Evolutionary conservation across 2,329 filamentous ascomycete species (phyloP).

Genomic region (Monascus ruber): DNA sequence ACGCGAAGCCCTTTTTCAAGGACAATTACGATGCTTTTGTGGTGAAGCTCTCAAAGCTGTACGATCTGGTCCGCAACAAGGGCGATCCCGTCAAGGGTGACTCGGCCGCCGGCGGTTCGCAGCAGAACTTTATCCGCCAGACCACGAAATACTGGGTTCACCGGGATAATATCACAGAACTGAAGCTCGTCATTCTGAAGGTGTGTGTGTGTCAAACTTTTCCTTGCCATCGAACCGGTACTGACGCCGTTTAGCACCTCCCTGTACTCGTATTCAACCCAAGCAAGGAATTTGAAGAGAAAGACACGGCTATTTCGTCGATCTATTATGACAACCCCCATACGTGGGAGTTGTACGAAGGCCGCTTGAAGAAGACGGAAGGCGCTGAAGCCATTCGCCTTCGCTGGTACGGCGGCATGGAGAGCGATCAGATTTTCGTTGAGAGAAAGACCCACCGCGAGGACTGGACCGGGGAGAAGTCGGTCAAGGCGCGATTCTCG

Average conservation of each 20-base stretch:
- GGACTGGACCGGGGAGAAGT: constrained; percentile 98
- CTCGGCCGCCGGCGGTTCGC: constrained; percentile 75
- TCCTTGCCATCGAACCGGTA: neutral
- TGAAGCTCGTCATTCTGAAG: constrained; percentile 96
- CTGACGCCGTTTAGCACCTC: constrained; percentile 49
- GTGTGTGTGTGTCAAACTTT: constrained; percentile 18
- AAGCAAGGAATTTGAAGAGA: constrained; percentile 85
- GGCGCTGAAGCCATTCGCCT: constrained; percentile 93
- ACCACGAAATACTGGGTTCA: constrained; percentile 99
- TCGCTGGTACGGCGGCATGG: constrained; percentile 96
- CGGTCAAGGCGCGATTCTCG: constrained; percentile 90
- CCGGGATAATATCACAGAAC: constrained; percentile 91
- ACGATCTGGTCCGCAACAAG: constrained; percentile 85
- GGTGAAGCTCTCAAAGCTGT: constrained; percentile 86
- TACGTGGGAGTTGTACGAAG: constrained; percentile 87
- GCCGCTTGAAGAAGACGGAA: constrained; percentile 92
- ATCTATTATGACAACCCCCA: constrained; percentile 97
- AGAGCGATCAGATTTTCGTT: constrained; percentile 87
- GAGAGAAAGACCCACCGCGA: constrained; percentile 97
- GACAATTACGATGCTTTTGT: constrained; percentile 97
- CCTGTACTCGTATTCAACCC: constrained; percentile 95
- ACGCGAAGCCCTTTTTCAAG: constrained; percentile 96
- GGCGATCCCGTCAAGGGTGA: constrained; percentile 90
- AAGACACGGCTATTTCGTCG: constrained; percentile 90
- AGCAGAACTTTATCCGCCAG: constrained; percentile 92